A percentile compares a stretch with the other conserved stretches of the same genome.
Conservation (phyloP, 345 rosid genomes). For the Melaleuca quinquenervia region DNA sequence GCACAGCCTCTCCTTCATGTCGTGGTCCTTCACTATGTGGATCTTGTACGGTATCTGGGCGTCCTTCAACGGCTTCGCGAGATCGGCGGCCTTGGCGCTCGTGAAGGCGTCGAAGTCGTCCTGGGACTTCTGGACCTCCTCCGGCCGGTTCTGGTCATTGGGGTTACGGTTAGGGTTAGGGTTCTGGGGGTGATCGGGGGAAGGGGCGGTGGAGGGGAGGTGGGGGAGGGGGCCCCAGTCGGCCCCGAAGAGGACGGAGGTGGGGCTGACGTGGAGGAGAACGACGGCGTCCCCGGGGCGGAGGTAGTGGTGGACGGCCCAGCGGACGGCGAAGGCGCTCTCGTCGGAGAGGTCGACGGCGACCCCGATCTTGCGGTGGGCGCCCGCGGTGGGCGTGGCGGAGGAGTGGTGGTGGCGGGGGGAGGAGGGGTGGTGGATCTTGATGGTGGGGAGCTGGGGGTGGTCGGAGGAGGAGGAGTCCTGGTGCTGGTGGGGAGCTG, state of each 20-base stretch:
- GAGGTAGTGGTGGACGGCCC: conserved; percentile 83
- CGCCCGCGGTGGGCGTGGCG: conserved; percentile 70
- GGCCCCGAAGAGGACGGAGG: conserved; percentile 92
- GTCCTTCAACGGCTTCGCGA: conserved; percentile 75
- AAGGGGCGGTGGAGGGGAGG: conserved; percentile 17
- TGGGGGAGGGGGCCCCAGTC: conserved; percentile 89
- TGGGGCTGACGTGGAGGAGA: conserved; percentile 94
- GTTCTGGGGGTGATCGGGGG: conserved; percentile 11
- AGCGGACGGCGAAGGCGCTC: conserved; percentile 71
- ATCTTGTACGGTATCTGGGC: conserved; percentile 80
- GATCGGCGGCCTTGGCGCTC: conserved; percentile 51
- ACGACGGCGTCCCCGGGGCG: conserved; percentile 93
- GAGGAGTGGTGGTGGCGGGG: conserved; percentile 27
- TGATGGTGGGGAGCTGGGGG: conserved; percentile 65
- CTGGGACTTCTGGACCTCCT: conserved; percentile 28
- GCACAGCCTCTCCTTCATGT: conserved; percentile 92
- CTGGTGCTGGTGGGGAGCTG: conserved; percentile 1
- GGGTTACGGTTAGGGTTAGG: neutral
- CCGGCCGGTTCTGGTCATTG: neutral
- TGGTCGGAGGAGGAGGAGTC: conserved; percentile 30
- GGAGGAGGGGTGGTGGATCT: conserved; percentile 48
- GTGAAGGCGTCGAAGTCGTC: conserved; percentile 78
- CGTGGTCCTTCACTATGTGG: conserved; percentile 90
- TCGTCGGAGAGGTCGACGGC: conserved; percentile 92
- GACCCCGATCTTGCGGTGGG: conserved; percentile 83